Base-by-base conservation (phyloP, 495 filamentous ascomycete genomes). In the Penicillium salamii region DNA sequence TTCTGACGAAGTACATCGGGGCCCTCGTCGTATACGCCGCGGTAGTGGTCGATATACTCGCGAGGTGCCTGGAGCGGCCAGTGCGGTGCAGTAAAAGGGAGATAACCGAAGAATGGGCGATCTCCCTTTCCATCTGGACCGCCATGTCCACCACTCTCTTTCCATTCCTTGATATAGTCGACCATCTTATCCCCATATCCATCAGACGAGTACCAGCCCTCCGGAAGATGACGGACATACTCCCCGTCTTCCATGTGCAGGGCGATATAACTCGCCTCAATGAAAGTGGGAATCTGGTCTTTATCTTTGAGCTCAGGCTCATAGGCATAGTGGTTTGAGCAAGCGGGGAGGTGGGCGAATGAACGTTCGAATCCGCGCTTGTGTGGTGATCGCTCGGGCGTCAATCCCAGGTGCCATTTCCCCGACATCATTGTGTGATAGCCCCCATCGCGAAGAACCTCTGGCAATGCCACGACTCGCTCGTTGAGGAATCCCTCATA, bases 401-500 rank as follows among this genome's bases (percentile, higher is more conserved):
- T 76, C n/a, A 76, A 57, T 1, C 72, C 72, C 15, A 72, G 52
- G 59, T 71, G 68, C 80, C 81, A 85, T 59, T 86, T 85, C 1
- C 81, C 82, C 4, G 76, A 71, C 77, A 85, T 81, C 9, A 84
- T 38, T 11, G 83, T 86, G 49, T 75, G 71, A 52, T 87, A 87
- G 19, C 83, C 83, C 1, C 68, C 75, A 54, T 87, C 83, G 7
- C 70, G 71, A 3, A 87, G 70, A 12, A 86, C 39, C 58, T 87
- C 81, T 7, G 83, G 81, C 3, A 87, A 68, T 4, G 83, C 75
- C 0, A 75, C 83, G 18, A 86, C 82, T 5, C 71, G 63, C 37
- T 83, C 78, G 46, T 86, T 84, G 23, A 86, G 71, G 49, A 84
- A 86, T 2, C 82, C 82, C 61, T 85, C 83, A 57, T 86, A 83